phyloP scores from a whole-genome alignment of 352 stramenopile genomes.

The Paralagenidium karlingii region DNA sequence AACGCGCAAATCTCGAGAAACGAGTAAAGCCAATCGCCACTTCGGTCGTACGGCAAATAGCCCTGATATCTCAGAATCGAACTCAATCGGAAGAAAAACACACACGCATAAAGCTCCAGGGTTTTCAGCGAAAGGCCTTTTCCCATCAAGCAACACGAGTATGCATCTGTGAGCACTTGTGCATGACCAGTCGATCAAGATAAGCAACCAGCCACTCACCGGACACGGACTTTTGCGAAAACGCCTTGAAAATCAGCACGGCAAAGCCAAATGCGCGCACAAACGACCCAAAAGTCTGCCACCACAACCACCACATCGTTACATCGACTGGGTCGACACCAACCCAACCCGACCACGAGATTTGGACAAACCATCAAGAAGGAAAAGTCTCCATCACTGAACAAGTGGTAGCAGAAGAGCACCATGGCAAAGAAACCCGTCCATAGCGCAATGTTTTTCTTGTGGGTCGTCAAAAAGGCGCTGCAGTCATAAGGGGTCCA shows the following conservation, averaged over 20 bases:
- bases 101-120: slow-evolving; percentile 92
- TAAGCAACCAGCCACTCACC: slow-evolving; percentile 11
- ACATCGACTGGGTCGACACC: no score
- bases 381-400: slow-evolving; percentile 97
- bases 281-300: slow-evolving; percentile 83
- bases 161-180: not conserved
- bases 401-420: slow-evolving; percentile 93
- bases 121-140: slow-evolving; percentile 93
- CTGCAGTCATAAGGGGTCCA: slow-evolving; percentile 11
- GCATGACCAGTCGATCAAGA: slow-evolving; percentile 1
- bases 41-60: slow-evolving; percentile 89
- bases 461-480: slow-evolving; percentile 76
- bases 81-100: slow-evolving; percentile 95
- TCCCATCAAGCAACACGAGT: slow-evolving; percentile 8
- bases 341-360: no score
- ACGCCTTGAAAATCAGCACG: slow-evolving; percentile 92
- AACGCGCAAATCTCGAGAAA: slow-evolving; percentile 90
- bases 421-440: slow-evolving; percentile 90
- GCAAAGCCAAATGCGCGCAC: slow-evolving; percentile 84
- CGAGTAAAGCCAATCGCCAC: slow-evolving; percentile 97
- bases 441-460: slow-evolving; percentile 95
- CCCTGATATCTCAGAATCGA: slow-evolving; percentile 97
- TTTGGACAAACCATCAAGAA: slow-evolving; percentile 89
- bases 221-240: slow-evolving; percentile 84
- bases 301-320: not conserved